phyloP scores from a whole-genome alignment of 495 filamentous ascomycete species.

The Annulohypoxylon nitens region DNA sequence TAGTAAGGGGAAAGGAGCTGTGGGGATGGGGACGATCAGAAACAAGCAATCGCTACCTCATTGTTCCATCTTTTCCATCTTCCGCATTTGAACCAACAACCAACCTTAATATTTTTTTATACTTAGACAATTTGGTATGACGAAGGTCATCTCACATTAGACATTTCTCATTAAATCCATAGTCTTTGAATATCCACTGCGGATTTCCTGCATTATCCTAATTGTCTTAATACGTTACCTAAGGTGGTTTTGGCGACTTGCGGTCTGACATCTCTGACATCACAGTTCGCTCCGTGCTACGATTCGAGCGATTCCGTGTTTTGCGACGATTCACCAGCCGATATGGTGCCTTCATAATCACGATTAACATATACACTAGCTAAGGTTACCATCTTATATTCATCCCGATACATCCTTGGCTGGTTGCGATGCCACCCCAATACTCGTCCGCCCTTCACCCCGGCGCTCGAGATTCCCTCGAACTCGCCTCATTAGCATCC shows the following conservation, averaged over 20 bases:
- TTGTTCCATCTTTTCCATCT: conserved; percentile 43
- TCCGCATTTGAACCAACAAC: conserved; percentile 30
- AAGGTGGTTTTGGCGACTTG: conserved; percentile 18
- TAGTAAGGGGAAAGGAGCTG: conserved; percentile 37
- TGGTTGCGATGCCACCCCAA: conserved; percentile 57
- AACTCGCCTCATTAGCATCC: conserved; percentile 92
- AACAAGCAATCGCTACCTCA: conserved; percentile 40
- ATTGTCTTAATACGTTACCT: conserved; percentile 16
- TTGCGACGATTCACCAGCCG: conserved; percentile 32
- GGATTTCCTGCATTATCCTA: conserved; percentile 1
- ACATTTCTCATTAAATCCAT: conserved; percentile 10
- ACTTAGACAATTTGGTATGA: conserved; percentile 5
- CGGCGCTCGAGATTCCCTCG: conserved; percentile 86
- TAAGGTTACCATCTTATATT: conserved; percentile 15
- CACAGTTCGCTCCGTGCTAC: conserved; percentile 23
- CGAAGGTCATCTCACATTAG: not conserved
- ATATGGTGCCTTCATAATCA: conserved; percentile 37
- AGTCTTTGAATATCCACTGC: conserved; percentile 29
- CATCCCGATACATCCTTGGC: conserved; percentile 26
- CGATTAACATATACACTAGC: conserved; percentile 35
- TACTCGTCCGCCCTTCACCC: conserved; percentile 62
- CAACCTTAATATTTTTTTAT: conserved; percentile 20
- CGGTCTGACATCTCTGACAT: conserved; percentile 30
- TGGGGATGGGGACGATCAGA: conserved; percentile 32
- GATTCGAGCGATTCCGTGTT: conserved; percentile 1